Base-by-base conservation (phyloP, 2,329 filamentous ascomycete genomes). In the Claviceps sp. region DNA sequence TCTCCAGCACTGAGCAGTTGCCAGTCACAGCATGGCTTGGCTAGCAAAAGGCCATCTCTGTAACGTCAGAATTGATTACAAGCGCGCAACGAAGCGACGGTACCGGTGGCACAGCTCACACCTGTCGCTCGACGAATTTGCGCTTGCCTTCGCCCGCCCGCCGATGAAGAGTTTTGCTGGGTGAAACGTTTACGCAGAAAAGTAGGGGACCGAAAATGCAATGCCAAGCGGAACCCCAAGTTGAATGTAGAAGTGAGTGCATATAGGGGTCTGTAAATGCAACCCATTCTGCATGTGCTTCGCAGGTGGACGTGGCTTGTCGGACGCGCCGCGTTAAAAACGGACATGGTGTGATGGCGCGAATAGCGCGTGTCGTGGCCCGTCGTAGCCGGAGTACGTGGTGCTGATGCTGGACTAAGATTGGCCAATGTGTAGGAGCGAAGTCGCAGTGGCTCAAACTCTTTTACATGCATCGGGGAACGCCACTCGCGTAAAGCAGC, bases 311-410 rank as follows among this genome's bases (percentile, higher is more conserved):
- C 41, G 14, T 42, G 47, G 34, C 41, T 34, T 24, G 41, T 42
- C 49, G 51, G 41, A 49, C 40, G 51, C 34, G 42, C 18, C 22
- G 34, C 47, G 37, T 53, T 22, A 47, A 53, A 45, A 53, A 49
- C 51, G 51, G 51, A 49, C 18, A 43, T 53, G 47, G 30, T 36
- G 44, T 46, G 26, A 30, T 46, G n/a, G 24, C 14, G 20, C n/a
- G 18, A 14, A 18, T 22, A 20, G 42, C 30, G 49, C 30, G 49
- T 38, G 49, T 51, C 42, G n/a, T 41, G 41, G 51, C 13, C 18
- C 26, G 34, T 30, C 26, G 26, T 30, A 9, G 18, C 18, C 18
- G 20, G 50, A 30, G 34, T 41, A 42, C 30, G 47, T 52, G 51
- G 26, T 47, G 47, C n/a, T 34, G 22, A 34, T 38, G 34, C 34